phyloP scores from a whole-genome alignment of 2,329 filamentous ascomycete genomes.

The Exophiala sp. region DNA sequence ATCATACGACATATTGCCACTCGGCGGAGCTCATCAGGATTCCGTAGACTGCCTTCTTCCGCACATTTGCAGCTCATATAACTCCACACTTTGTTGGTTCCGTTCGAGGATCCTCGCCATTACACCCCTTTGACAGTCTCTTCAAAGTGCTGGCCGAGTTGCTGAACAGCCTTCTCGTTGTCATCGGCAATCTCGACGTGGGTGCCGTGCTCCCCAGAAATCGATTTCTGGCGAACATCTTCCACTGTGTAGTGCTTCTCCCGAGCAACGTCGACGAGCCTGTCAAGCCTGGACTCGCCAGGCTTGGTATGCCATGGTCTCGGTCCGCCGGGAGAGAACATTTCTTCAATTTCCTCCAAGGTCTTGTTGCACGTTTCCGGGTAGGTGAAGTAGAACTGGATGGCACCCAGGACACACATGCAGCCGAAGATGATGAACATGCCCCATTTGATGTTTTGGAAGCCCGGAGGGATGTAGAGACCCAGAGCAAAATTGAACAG shows the following conservation, averaged over 20 bases:
- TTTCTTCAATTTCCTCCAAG: conserved; percentile 37
- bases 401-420: conserved; percentile 42
- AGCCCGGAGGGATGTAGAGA: conserved; percentile 53
- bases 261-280: conserved; percentile 30
- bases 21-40: no score
- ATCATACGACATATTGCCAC: no score
- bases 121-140: conserved; percentile 1
- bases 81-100: no score
- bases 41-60: no score
- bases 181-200: conserved; percentile 11
- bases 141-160: neutral
- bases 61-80: no score
- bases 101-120: neutral
- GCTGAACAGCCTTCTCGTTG: neutral
- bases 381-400: conserved; percentile 43
- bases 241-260: conserved; percentile 25
- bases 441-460: conserved; percentile 54
- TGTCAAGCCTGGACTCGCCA: conserved; percentile 32
- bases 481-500: conserved; percentile 57
- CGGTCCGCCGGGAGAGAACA: conserved; percentile 32
- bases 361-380: conserved; percentile 37
- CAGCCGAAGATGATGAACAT: conserved; percentile 48
- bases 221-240: conserved; percentile 8
- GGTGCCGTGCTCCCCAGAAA: conserved; percentile 1
- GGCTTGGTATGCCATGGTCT: conserved; percentile 34